A percentile compares a stretch with the other conserved stretches of the same genome.
Evolutionary conservation across 495 filamentous ascomycete species (phyloP).

Genomic region (Mytilinidion resinicola): DNA sequence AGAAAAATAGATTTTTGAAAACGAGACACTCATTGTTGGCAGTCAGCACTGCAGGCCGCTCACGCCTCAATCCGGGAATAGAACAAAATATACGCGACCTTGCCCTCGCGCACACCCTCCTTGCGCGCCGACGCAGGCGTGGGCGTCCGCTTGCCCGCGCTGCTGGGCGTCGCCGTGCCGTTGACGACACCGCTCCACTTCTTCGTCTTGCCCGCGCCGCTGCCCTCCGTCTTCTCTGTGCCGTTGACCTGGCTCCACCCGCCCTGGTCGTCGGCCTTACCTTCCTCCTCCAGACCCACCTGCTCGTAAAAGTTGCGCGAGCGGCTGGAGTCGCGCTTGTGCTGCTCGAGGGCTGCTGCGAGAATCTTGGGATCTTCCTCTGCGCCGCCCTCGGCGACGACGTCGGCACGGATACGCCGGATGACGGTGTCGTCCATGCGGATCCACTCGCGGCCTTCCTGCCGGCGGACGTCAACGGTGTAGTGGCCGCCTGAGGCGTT

Average conservation of each 20-base stretch:
- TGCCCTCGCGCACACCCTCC: constrained; percentile 79
- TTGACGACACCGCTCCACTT: constrained; percentile 61
- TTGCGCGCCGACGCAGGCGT: constrained; percentile 39
- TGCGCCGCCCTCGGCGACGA: constrained; percentile 80
- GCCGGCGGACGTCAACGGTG: constrained; percentile 89
- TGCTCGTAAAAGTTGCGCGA: constrained; percentile 62
- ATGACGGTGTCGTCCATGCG: constrained; percentile 92
- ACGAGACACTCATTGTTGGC: no score
- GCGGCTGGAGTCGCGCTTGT: constrained; percentile 52
- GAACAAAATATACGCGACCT: constrained; percentile 93
- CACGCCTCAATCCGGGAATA: constrained; percentile 64
- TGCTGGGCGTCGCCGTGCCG: constrained; percentile 49
- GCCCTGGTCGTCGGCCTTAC: constrained; percentile 44
- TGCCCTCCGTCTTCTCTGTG: constrained; percentile 36
- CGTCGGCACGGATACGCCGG: constrained; percentile 74
- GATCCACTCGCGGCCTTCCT: constrained; percentile 92
- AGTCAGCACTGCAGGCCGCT: not conserved
- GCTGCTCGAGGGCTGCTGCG: constrained; percentile 56
- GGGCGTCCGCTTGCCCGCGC: constrained; percentile 56
- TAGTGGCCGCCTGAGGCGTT: constrained; percentile 93
- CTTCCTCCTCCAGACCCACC: constrained; percentile 58
- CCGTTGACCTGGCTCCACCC: constrained; percentile 87
- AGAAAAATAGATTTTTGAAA: no score
- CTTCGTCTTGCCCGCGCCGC: constrained; percentile 51
- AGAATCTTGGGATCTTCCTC: constrained; percentile 70